phyloP scores from a whole-genome alignment of 2,329 filamentous ascomycete species.

The Pyricularia grisea region DNA sequence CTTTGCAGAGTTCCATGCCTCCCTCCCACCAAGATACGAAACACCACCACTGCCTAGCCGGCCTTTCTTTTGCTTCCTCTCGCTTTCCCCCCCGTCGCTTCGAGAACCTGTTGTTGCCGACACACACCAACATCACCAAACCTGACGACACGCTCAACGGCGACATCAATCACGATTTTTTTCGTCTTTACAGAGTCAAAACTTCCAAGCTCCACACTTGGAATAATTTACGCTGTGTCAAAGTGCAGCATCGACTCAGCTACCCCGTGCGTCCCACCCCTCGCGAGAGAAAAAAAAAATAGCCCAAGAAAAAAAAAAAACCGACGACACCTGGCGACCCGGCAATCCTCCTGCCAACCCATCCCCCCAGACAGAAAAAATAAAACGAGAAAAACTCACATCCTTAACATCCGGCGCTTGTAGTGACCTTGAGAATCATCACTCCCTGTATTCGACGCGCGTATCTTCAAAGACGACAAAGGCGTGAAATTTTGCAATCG shows the following conservation, averaged over 20 bases:
- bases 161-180: background rate
- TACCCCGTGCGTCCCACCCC: background rate
- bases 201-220: background rate
- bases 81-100: background rate
- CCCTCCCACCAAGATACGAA: constrained; percentile 5
- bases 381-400: background rate
- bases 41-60: constrained; percentile 1
- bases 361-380: background rate
- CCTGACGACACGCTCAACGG: background rate
- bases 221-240: background rate
- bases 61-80: constrained; percentile 3
- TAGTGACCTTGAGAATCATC: background rate
- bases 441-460: background rate
- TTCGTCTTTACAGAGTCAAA: constrained; percentile 2
- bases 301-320: background rate
- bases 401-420: background rate
- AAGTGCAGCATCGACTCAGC: background rate
- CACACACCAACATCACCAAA: constrained; percentile 3
- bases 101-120: background rate
- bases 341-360: background rate
- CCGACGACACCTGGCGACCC: constrained; percentile 3
- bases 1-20: background rate
- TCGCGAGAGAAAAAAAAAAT: background rate
- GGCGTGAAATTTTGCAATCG: background rate
- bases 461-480: background rate